A percentile compares a stretch with the other conserved stretches of the same genome.
Evolutionary conservation across 2,329 filamentous ascomycete genomes (phyloP).

Genomic region (Fusarium buxicola): DNA sequence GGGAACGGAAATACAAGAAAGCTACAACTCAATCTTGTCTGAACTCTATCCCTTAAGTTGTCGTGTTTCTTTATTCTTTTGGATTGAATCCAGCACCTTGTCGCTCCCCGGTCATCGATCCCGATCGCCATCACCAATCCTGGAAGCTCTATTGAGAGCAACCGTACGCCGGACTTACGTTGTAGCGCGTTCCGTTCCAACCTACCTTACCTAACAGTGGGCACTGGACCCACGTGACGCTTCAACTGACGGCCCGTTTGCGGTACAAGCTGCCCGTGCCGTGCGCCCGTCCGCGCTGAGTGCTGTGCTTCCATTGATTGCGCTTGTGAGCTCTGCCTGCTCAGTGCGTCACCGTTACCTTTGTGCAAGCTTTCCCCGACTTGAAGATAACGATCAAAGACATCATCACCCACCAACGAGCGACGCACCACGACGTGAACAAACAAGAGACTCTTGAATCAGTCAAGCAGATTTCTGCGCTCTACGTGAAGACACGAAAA

Average conservation of each 20-base stretch:
- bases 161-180: conserved; percentile 28
- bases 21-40: not conserved
- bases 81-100: not conserved
- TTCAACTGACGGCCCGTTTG: conserved; percentile 23
- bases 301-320: conserved; percentile 4
- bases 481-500: not conserved
- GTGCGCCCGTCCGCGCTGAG: conserved; percentile 17
- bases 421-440: conserved; percentile 7
- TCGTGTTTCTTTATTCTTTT: not conserved
- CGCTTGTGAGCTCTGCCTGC: conserved; percentile 27
- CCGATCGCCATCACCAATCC: conserved; percentile 32
- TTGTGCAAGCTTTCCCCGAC: conserved; percentile 32
- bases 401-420: conserved; percentile 24
- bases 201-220: too few species aligned
- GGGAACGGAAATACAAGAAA: conserved; percentile 14
- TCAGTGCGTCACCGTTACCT: conserved; percentile 48
- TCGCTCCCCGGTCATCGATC: too few species aligned
- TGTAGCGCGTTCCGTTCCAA: conserved; percentile 26
- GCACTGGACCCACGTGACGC: conserved; percentile 33
- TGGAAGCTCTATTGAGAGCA: conserved; percentile 1
- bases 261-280: conserved; percentile 39
- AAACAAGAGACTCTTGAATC: not conserved
- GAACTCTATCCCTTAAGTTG: not conserved
- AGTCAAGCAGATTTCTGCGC: not conserved
- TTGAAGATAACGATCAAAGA: conserved; percentile 22